A percentile compares a stretch with the other conserved stretches of the same genome.
These are phyloP conservation scores for Phanerochaete sordida DNA, from an alignment of 768 basidiomycete species.

Conservation along the genomic window DNA sequence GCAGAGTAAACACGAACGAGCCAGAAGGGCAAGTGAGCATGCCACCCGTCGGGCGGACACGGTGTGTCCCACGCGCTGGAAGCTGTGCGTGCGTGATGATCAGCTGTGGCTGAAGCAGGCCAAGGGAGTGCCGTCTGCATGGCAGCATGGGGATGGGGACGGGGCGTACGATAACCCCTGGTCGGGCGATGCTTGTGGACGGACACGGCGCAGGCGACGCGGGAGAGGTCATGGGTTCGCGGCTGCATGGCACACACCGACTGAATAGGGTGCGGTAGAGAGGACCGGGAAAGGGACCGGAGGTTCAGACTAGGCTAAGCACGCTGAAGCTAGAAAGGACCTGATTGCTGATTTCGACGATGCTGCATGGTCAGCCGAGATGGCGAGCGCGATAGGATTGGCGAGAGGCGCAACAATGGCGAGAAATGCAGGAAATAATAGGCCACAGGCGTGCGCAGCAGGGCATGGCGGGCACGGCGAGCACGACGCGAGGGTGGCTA, in stretches of 20 bases:
- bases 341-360: not conserved
- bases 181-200: too few species aligned
- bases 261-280: not conserved
- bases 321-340: not conserved
- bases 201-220: too few species aligned
- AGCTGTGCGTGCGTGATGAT: constrained; percentile 2
- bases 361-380: not conserved
- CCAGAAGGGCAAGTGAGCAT: not conserved
- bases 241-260: not conserved
- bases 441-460: not conserved
- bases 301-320: not conserved
- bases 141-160: too few species aligned
- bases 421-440: not conserved
- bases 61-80: not conserved
- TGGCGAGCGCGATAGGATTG: not conserved
- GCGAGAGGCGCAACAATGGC: too few species aligned
- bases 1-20: not conserved
- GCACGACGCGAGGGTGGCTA: too few species aligned
- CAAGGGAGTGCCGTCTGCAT: not conserved
- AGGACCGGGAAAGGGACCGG: not conserved
- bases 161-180: too few species aligned
- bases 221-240: not conserved
- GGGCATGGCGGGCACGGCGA: too few species aligned
- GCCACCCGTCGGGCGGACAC: constrained; percentile 1
- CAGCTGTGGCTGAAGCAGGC: not conserved